Evolutionary conservation across 352 stramenopile species (phyloP).

Genomic region (Globisporangium nodosum): DNA sequence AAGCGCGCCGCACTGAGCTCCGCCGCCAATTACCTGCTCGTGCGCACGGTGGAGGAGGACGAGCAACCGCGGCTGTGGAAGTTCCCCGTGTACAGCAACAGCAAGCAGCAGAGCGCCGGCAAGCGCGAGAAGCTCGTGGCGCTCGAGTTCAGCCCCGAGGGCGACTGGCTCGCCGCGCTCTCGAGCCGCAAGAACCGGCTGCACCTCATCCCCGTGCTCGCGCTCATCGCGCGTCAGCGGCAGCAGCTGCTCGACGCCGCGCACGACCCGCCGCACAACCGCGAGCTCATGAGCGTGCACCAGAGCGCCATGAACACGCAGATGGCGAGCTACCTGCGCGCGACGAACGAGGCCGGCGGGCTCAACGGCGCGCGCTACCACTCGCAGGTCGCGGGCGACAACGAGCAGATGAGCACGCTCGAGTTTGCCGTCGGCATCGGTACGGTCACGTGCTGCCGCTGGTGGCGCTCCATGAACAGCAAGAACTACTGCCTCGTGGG

Average conservation of each 20-base stretch:
- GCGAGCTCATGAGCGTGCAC: slow-evolving; percentile 67
- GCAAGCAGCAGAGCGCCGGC: slow-evolving; percentile 51
- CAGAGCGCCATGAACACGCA: slow-evolving; percentile 72
- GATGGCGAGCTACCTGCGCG: slow-evolving; percentile 81
- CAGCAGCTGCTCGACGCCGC: slow-evolving; percentile 49
- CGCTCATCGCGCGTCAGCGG: slow-evolving; percentile 51
- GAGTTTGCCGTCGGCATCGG: slow-evolving; percentile 75
- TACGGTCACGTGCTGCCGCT: slow-evolving; percentile 54
- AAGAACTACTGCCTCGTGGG: slow-evolving; percentile 84
- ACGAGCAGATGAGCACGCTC: slow-evolving; percentile 81
- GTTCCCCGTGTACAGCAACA: slow-evolving; percentile 53
- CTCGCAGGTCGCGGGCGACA: slow-evolving; percentile 72
- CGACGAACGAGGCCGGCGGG: slow-evolving; percentile 71
- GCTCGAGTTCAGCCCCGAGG: slow-evolving; percentile 77
- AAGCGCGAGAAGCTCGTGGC: slow-evolving; percentile 50
- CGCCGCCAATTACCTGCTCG: slow-evolving; percentile 41
- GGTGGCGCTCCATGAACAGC: slow-evolving; percentile 79
- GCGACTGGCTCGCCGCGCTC: slow-evolving; percentile 79
- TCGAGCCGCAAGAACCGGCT: slow-evolving; percentile 73
- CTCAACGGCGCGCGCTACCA: slow-evolving; percentile 80
- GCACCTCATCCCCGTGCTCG: slow-evolving; percentile 66
- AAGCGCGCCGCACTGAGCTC: slow-evolving; percentile 5
- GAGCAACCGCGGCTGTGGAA: slow-evolving; percentile 61
- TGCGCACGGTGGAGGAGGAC: slow-evolving; percentile 78
- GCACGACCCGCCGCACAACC: slow-evolving; percentile 42